A percentile compares a stretch with the other conserved stretches of the same genome.
Evolutionary conservation across 352 stramenopile species (phyloP).

Genomic region (Globisporangium echinulatum): DNA sequence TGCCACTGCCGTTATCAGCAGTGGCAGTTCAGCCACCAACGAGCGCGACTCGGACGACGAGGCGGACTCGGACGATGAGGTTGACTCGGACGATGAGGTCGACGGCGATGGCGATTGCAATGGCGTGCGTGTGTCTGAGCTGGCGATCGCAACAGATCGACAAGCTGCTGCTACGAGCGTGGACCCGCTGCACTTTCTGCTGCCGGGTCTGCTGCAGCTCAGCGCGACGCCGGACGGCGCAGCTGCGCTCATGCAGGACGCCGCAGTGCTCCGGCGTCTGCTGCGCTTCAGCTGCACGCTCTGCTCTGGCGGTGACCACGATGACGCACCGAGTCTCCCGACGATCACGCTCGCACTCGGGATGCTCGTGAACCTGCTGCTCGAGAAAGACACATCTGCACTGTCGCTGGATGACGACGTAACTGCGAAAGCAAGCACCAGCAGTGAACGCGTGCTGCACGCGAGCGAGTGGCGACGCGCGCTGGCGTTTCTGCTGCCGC

Average conservation of each 20-base stretch:
- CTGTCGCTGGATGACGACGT: too few species aligned
- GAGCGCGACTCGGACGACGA: slow-evolving; percentile 20
- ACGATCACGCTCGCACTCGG: slow-evolving; percentile 72
- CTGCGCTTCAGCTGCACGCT: slow-evolving; percentile 75
- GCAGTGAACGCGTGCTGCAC: slow-evolving; percentile 28
- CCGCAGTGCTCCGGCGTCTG: slow-evolving; percentile 51
- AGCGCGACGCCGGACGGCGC: slow-evolving; percentile 58
- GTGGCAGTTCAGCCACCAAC: background rate
- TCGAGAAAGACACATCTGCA: slow-evolving; percentile 37
- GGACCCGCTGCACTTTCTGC: slow-evolving; percentile 74
- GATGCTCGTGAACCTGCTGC: slow-evolving; percentile 72
- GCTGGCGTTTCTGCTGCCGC: slow-evolving; percentile 64
- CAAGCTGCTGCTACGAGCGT: slow-evolving; percentile 17
- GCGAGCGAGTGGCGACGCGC: slow-evolving; percentile 62
- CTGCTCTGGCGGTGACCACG: slow-evolving; percentile 36
- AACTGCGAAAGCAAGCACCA: slow-evolving; percentile 11
- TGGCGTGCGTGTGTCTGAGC: slow-evolving; percentile 16
- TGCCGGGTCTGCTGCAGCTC: slow-evolving; percentile 76
- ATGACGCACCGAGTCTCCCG: slow-evolving; percentile 24
- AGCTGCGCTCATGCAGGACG: slow-evolving; percentile 47
- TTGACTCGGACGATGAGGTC: slow-evolving; percentile 71
- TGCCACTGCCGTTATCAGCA: too few species aligned
- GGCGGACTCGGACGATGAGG: slow-evolving; percentile 57
- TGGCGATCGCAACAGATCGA: slow-evolving; percentile 20
- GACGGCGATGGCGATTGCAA: slow-evolving; percentile 10